A percentile compares a stretch with the other conserved stretches of the same genome.
These are phyloP conservation scores for Eucalyptus shirleyi DNA, from an alignment of 345 rosid genomes.

Conservation along the genomic window DNA sequence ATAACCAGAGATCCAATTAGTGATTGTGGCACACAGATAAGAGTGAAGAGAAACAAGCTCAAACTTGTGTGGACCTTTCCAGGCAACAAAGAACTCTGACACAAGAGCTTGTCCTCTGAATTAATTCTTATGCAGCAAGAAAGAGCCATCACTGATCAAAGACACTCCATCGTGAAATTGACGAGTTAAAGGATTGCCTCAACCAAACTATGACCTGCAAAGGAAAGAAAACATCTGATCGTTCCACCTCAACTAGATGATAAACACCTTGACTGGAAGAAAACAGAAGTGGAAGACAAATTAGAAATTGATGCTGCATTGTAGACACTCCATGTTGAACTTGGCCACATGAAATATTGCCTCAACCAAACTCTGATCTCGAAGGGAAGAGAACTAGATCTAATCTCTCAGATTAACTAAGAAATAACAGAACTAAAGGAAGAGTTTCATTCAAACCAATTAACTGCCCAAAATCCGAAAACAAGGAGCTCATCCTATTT, in stretches of 20 bases:
- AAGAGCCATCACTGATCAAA: not conserved
- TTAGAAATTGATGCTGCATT: not conserved
- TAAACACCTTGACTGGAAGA: not conserved
- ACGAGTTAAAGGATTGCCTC: not conserved
- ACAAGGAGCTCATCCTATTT: not conserved
- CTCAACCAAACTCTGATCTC: not conserved
- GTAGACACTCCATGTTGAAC: not conserved
- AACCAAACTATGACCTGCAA: not conserved
- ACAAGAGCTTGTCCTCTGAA: too few species aligned
- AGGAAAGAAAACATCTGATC: not conserved
- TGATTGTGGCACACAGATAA: too few species aligned
- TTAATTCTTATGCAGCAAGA: not conserved
- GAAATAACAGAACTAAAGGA: not conserved
- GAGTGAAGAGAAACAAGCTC: too few species aligned
- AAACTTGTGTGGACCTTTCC: too few species aligned
- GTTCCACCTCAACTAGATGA: not conserved
- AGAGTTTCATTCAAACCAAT: not conserved
- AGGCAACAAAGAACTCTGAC: too few species aligned
- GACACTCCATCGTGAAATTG: not conserved
- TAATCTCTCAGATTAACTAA: not conserved
- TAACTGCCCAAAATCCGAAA: too few species aligned
- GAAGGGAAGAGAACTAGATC: not conserved
- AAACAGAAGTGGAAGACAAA: not conserved
- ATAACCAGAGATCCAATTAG: too few species aligned
- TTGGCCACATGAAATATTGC: not conserved